Evolutionary conservation across 441 rosid genomes (phyloP), one percentile per base, ranked within the genome.

Genomic region (Euphorbia schlechtendalii): DNA sequence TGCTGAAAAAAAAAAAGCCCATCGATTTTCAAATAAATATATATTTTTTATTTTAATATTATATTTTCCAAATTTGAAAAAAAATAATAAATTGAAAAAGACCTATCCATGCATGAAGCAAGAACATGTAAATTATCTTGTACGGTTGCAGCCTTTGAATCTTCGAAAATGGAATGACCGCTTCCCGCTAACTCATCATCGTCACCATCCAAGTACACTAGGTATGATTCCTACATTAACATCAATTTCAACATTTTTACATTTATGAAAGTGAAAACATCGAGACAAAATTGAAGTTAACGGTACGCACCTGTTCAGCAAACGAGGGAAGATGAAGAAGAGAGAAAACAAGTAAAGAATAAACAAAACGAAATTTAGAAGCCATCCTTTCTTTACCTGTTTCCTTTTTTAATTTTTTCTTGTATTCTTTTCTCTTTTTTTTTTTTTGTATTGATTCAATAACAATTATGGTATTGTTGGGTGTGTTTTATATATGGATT

Each of bases 291-390:
- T 32, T 32, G 34, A 32, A 32, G 34, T 32, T 32, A 32, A 32
- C 3, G 4, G 34, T 2, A 32, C 6, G 34, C 86, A 84, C 69
- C 68, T 72, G 64, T 6, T 61, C 55, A 52, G 86, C 87, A 69
- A 69, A 69, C 38, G 73, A 51, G 20, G 75, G 75, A 34, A 72
- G 57, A 21, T 45, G 45, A 22, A 69, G 58, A 66, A 83, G 69
- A 72, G 71, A 67, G 36, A 77, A 12, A 65, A 77, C 40, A 41
- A 71, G 41, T 21, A 71, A 7, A 9, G 66, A 46, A 46, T 17
- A 46, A 15, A 46, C 51, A 46, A 17, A 46, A 46, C 8, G 4
- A 6, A 15, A 15, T 14, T 6, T 0, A 5, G 51, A 46, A 46
- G 15, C 2, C 51, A 46, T 46, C 20, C 18, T 46, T 38, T 38